Conservation (phyloP, 2,329 filamentous ascomycete species). For the Trichoderma sp. region DNA sequence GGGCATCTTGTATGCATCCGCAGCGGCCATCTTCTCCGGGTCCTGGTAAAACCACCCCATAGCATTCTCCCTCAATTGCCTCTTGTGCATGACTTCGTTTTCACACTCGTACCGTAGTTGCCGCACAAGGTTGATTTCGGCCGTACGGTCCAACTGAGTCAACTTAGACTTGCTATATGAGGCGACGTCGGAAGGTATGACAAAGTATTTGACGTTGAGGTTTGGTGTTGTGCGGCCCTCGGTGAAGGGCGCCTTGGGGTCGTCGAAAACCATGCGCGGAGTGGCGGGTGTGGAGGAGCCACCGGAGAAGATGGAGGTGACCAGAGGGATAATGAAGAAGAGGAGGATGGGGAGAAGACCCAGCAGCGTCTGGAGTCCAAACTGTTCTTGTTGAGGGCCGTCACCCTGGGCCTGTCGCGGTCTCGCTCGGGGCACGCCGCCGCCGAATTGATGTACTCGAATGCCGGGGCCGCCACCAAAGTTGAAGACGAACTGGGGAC, state of each 20-base stretch:
- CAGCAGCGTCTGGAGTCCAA: constrained; percentile 59
- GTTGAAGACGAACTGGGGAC: constrained; percentile 92
- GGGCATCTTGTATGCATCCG: constrained; percentile 52
- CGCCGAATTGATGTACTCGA: constrained; percentile 93
- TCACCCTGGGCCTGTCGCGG: constrained; percentile 61
- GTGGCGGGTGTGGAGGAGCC: constrained; percentile 42
- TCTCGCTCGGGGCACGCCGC: constrained; percentile 70
- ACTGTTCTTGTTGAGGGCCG: constrained; percentile 48
- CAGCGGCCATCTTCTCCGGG: constrained; percentile 72
- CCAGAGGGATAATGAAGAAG: constrained; percentile 79
- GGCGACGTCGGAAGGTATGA: constrained; percentile 75
- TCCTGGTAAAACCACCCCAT: constrained; percentile 87
- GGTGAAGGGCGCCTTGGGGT: constrained; percentile 68
- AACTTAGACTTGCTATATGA: constrained; percentile 69
- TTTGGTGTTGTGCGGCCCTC: constrained; percentile 67
- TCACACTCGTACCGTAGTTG: constrained; percentile 71
- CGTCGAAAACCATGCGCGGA: constrained; percentile 75
- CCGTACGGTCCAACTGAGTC: constrained; percentile 69
- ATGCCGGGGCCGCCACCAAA: constrained; percentile 88
- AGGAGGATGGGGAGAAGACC: constrained; percentile 85
- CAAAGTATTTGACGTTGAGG: constrained; percentile 76
- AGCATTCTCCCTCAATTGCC: constrained; percentile 71
- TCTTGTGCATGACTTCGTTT: constrained; percentile 63
- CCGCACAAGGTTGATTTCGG: constrained; percentile 71
- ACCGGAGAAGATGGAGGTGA: constrained; percentile 74